Conservation (phyloP, 495 filamentous ascomycete genomes). For the Hypoxylon fragiforme region DNA sequence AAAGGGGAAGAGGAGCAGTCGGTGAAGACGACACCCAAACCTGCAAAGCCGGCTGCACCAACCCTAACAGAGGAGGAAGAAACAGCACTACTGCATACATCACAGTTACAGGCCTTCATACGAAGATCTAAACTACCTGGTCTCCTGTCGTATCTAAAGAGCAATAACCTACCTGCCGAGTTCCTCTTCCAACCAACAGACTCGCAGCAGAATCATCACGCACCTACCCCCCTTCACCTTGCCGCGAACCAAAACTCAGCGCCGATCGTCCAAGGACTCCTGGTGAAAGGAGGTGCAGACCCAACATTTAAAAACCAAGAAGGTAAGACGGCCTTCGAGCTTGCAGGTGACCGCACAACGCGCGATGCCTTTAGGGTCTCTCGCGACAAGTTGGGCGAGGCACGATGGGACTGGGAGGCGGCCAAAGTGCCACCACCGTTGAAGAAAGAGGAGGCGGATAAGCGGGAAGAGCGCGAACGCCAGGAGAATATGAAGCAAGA, state of each 20-base stretch:
- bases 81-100: constrained; percentile 74
- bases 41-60: constrained; percentile 47
- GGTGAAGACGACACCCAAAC: constrained; percentile 50
- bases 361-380: constrained; percentile 92
- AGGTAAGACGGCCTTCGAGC: constrained; percentile 79
- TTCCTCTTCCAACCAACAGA: constrained; percentile 76
- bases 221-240: constrained; percentile 84
- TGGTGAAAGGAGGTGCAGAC: constrained; percentile 74
- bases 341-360: constrained; percentile 82
- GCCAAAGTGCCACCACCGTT: constrained; percentile 72
- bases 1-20: constrained; percentile 45
- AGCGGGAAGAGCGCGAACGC: constrained; percentile 63
- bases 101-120: constrained; percentile 83
- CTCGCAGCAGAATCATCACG: constrained; percentile 72
- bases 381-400: constrained; percentile 76
- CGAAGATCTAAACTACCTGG: constrained; percentile 88
- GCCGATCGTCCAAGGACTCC: constrained; percentile 72
- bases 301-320: constrained; percentile 70
- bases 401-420: constrained; percentile 75
- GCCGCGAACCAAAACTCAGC: constrained; percentile 77
- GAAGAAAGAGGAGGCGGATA: constrained; percentile 67
- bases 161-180: constrained; percentile 66
- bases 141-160: constrained; percentile 78
- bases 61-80: constrained; percentile 83
- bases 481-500: constrained; percentile 57